Conservation (phyloP, 371 early-diverging fungal genomes). For the Lichtheimia corymbifera region DNA sequence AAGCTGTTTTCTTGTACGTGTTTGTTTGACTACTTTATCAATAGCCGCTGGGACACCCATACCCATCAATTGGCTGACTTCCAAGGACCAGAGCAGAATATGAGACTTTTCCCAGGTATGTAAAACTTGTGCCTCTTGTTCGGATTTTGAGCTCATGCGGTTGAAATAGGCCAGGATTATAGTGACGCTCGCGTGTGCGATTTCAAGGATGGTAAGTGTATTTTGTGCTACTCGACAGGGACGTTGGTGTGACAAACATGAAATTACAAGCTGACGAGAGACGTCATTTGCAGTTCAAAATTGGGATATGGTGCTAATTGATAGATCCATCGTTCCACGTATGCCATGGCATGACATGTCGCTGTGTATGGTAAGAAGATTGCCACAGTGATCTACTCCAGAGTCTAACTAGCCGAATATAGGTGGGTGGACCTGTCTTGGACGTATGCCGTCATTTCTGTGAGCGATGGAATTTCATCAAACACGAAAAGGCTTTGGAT, state of each 20-base stretch:
- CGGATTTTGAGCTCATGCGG: background rate
- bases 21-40: background rate
- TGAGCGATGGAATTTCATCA: conserved; percentile 92
- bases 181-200: conserved; percentile 91
- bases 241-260: background rate
- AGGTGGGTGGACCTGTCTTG: conserved; percentile 75
- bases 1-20: conserved; percentile 31
- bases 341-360: conserved; percentile 98
- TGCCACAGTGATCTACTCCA: conserved; percentile 1
- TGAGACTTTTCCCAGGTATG: conserved; percentile 46
- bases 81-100: conserved; percentile 25
- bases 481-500: conserved; percentile 48
- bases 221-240: background rate
- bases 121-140: conserved; percentile 19
- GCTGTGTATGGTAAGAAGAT: conserved; percentile 60
- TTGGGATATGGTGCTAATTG: conserved; percentile 63
- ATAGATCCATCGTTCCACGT: conserved; percentile 69
- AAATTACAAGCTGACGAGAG: conserved; percentile 32
- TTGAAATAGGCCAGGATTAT: conserved; percentile 78
- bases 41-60: conserved; percentile 84
- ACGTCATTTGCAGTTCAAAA: conserved; percentile 59
- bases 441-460: conserved; percentile 91
- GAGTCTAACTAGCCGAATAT: background rate
- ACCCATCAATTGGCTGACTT: conserved; percentile 81
- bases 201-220: conserved; percentile 71